Conservation (phyloP, 2,329 filamentous ascomycete genomes). For the Alternaria novae-zelandiae region DNA sequence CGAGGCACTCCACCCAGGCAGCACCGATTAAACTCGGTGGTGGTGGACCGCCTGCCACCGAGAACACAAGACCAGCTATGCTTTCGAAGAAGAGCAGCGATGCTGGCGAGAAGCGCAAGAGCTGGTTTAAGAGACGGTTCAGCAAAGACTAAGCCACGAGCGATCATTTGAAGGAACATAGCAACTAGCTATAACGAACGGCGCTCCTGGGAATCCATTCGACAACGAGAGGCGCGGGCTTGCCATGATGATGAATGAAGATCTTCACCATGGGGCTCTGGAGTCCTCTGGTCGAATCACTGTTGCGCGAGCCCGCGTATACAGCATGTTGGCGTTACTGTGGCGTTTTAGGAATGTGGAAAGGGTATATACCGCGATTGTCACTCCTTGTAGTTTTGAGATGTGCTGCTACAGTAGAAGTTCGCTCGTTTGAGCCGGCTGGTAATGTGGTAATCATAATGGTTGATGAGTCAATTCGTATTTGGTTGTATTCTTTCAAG, state of each 20-base stretch:
- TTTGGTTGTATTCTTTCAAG: not conserved
- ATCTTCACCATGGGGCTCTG: constrained; percentile 2
- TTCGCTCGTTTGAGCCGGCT: constrained; percentile 8
- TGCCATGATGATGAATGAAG: constrained; percentile 17
- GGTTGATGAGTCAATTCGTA: constrained; percentile 9
- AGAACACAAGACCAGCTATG: constrained; percentile 20
- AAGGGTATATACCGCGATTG: constrained; percentile 10
- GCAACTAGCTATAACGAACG: constrained; percentile 1
- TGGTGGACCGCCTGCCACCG: constrained; percentile 14
- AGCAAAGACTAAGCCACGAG: constrained; percentile 62
- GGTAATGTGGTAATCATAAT: constrained; percentile 39
- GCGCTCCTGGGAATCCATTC: not conserved
- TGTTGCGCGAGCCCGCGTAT: constrained; percentile 5
- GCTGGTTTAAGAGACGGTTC: constrained; percentile 85
- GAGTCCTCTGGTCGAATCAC: constrained; percentile 10
- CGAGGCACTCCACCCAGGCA: constrained; percentile 27
- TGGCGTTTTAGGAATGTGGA: constrained; percentile 14
- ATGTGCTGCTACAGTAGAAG: constrained; percentile 17
- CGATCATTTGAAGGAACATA: not conserved
- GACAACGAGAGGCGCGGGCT: constrained; percentile 3
- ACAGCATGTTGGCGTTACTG: constrained; percentile 17
- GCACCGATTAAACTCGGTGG: constrained; percentile 35
- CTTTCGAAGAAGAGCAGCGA: constrained; percentile 31
- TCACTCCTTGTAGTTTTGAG: constrained; percentile 23
- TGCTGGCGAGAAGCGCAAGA: constrained; percentile 72